Percentiles rank a stretch among this genome's conserved stretches.
Conservation (phyloP, 192 early-diverging fungal genomes). For the Spinellus fusiger region DNA sequence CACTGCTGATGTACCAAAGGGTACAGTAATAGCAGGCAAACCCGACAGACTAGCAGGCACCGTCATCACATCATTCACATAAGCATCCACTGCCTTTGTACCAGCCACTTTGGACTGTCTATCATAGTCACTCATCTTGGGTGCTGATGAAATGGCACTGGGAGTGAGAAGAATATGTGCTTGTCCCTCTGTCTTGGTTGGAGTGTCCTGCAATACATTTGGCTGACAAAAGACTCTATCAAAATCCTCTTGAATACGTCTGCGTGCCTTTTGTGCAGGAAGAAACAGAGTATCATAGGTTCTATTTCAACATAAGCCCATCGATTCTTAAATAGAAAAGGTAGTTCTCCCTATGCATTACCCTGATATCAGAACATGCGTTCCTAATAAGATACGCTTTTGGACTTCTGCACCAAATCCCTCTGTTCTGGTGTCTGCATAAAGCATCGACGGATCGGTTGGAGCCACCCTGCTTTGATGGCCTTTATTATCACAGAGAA, state of each 20-base stretch:
- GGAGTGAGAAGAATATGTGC: conserved; percentile 76
- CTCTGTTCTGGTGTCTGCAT: conserved; percentile 57
- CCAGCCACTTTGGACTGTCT: conserved; percentile 7
- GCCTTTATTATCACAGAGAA: conserved; percentile 21
- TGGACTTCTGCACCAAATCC: conserved; percentile 80
- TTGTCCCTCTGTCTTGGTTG: not conserved
- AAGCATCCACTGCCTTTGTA: conserved; percentile 46
- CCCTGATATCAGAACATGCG: conserved; percentile 76
- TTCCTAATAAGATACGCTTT: conserved; percentile 80
- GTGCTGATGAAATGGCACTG: conserved; percentile 68
- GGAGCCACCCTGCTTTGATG: conserved; percentile 20
- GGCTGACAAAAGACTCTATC: conserved; percentile 60
- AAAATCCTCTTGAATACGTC: conserved; percentile 74
- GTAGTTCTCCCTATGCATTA: conserved; percentile 25
- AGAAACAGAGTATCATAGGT: conserved; percentile 66
- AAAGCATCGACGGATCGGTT: conserved; percentile 30
- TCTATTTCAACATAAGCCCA: conserved; percentile 29
- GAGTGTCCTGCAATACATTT: conserved; percentile 44
- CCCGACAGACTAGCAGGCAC: conserved; percentile 86
- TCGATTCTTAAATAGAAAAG: conserved; percentile 4
- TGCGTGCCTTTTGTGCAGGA: conserved; percentile 78
- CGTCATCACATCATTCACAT: conserved; percentile 85
- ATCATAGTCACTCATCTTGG: conserved; percentile 23
- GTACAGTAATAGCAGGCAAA: conserved; percentile 65
- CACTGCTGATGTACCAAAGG: conserved; percentile 36